phyloP scores from a whole-genome alignment of 164 flowering plant species.

The Vitis riparia region DNA sequence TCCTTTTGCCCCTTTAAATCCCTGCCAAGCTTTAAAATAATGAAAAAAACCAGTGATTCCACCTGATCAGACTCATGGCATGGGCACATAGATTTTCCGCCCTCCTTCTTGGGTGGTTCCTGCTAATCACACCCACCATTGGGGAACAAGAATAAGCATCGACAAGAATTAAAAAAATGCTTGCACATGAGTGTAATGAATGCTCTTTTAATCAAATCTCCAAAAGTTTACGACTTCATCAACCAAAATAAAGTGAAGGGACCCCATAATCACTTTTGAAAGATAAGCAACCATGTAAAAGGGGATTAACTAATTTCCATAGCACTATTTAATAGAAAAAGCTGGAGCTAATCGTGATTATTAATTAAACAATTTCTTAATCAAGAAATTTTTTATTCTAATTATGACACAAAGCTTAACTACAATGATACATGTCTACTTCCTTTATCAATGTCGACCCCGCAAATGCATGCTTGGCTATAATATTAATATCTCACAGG shows the following conservation, averaged over 20 bases:
- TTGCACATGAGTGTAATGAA: slow-evolving; percentile 36
- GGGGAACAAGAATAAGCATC: slow-evolving; percentile 1
- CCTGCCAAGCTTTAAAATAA: too few relatives aligned
- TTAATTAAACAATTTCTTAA: slow-evolving; percentile 5
- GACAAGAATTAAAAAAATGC: neutral
- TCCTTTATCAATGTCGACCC: slow-evolving; percentile 28
- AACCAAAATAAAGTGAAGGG: neutral
- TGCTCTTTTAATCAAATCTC: slow-evolving; percentile 18
- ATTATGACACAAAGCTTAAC: slow-evolving; percentile 18
- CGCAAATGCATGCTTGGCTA: slow-evolving; percentile 33
- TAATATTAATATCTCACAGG: slow-evolving; percentile 18
- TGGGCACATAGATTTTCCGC: too few relatives aligned
- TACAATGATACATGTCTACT: slow-evolving; percentile 35
- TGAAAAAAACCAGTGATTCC: too few relatives aligned
- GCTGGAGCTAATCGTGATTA: slow-evolving; percentile 1
- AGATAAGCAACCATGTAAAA: neutral
- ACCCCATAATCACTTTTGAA: slow-evolving; percentile 6
- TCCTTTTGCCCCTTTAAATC: too few relatives aligned
- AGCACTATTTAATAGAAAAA: slow-evolving; percentile 12
- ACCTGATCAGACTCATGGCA: too few relatives aligned
- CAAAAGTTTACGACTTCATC: slow-evolving; percentile 12
- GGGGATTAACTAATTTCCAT: slow-evolving; percentile 16
- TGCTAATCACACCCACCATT: slow-evolving; percentile 3
- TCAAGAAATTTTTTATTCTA: slow-evolving; percentile 16
- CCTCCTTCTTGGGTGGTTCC: too few relatives aligned